Evolutionary conservation across 2,329 filamentous ascomycete species (phyloP).

Genomic region (Waltergamsia citrina): DNA sequence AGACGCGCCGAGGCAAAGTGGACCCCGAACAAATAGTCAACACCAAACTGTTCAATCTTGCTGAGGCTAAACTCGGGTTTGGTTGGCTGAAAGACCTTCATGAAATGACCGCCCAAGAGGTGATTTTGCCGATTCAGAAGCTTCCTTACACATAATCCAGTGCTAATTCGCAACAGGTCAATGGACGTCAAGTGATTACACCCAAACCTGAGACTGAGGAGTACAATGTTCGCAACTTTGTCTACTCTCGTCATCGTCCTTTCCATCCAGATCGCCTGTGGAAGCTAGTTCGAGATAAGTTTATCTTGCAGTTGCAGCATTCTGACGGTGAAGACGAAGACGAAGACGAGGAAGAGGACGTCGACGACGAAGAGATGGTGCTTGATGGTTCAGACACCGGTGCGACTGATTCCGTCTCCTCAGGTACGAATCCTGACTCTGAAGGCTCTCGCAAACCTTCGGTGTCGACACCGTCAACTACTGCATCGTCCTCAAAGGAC

Average conservation of each 20-base stretch:
- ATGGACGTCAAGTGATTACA: constrained; percentile 41
- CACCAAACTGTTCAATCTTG: constrained; percentile 55
- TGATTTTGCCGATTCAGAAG: constrained; percentile 15
- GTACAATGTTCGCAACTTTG: constrained; percentile 63
- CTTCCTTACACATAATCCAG: not conserved
- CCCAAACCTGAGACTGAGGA: constrained; percentile 65
- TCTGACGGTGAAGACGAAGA: constrained; percentile 22
- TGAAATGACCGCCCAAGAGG: constrained; percentile 54
- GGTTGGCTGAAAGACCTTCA: constrained; percentile 65
- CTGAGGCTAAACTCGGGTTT: constrained; percentile 52
- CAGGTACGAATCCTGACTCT: not conserved
- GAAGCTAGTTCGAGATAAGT: constrained; percentile 35
- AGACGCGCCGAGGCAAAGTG: constrained; percentile 48
- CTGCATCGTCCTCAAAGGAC: not conserved
- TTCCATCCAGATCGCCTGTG: constrained; percentile 39
- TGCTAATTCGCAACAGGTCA: constrained; percentile 19
- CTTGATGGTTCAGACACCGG: constrained; percentile 10
- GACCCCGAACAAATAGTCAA: constrained; percentile 55
- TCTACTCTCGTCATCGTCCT: constrained; percentile 52
- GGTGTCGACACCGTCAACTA: not conserved
- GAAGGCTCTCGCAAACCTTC: not conserved
- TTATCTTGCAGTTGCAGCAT: constrained; percentile 38
- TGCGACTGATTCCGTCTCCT: constrained; percentile 12
- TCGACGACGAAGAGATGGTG: constrained; percentile 4
- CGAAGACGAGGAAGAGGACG: constrained; percentile 21